These are phyloP conservation scores for Talaromyces sp. DNA, from an alignment of 2,329 filamentous ascomycete species.

Conservation along the genomic window DNA sequence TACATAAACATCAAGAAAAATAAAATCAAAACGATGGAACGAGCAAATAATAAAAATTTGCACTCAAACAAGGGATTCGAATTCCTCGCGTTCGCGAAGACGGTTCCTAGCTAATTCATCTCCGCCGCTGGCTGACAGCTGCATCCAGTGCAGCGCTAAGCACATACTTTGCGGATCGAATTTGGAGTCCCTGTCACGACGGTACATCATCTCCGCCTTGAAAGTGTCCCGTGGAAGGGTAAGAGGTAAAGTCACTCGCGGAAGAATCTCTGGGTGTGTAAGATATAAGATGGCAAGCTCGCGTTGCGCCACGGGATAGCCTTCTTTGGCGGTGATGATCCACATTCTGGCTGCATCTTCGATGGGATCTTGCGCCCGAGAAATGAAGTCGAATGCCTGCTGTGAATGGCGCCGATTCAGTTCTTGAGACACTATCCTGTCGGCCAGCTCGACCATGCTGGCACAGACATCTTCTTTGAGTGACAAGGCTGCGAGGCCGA, in stretches of 20 bases:
- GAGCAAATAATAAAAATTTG: conserved; percentile 21
- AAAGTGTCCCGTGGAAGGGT: conserved; percentile 85
- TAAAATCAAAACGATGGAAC: conserved; percentile 19
- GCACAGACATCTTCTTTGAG: conserved; percentile 85
- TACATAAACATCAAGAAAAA: conserved; percentile 18
- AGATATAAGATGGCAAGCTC: conserved; percentile 93
- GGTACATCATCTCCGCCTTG: conserved; percentile 78
- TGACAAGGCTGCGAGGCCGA: conserved; percentile 80
- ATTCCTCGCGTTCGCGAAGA: conserved; percentile 68
- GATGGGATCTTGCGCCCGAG: conserved; percentile 38
- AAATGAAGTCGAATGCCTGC: conserved; percentile 31
- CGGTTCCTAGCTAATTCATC: conserved; percentile 82
- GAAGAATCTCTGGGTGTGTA: conserved; percentile 81
- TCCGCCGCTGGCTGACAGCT: conserved; percentile 78
- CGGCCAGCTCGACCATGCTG: conserved; percentile 75
- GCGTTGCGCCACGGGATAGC: conserved; percentile 81
- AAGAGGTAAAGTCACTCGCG: conserved; percentile 76
- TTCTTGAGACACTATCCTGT: conserved; percentile 64
- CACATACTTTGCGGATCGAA: conserved; percentile 89
- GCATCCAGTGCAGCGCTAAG: conserved; percentile 96
- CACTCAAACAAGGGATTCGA: conserved; percentile 56
- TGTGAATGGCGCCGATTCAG: conserved; percentile 39
- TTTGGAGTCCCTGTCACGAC: conserved; percentile 60
- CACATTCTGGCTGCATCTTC: conserved; percentile 85
- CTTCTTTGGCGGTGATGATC: conserved; percentile 91